A percentile compares a stretch with the other conserved stretches of the same genome.
phyloP scores from a whole-genome alignment of 257 asterid species.

The Jacaranda mimosifolia region DNA sequence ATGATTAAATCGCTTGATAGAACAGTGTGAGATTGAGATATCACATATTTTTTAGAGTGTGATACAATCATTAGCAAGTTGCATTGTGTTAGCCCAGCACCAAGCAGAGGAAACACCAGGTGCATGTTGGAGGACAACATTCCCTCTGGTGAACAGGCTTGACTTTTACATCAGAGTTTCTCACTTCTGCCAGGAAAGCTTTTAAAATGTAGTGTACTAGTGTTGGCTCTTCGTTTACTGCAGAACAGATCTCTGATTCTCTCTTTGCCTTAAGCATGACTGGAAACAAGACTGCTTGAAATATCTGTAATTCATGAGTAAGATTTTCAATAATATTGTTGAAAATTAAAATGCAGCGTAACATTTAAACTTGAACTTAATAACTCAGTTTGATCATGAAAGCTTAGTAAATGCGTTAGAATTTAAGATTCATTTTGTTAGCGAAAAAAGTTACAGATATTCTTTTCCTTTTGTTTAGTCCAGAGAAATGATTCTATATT shows the following conservation, averaged over 20 bases:
- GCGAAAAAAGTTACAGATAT: not conserved
- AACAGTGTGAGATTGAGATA: not conserved
- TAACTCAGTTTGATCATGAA: not conserved
- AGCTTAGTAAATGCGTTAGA: not conserved
- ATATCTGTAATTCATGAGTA: not conserved
- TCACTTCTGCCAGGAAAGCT: not conserved
- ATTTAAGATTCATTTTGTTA: not conserved
- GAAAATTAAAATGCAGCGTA: not conserved
- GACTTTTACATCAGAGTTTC: not conserved
- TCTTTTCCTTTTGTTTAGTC: not conserved
- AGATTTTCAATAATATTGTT: not conserved
- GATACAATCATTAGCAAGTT: not conserved
- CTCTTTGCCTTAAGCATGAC: constrained; percentile 13
- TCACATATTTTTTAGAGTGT: not conserved
- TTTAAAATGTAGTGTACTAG: not conserved
- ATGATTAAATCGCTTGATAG: not conserved
- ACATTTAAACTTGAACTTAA: not conserved
- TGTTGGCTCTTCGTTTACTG: not conserved
- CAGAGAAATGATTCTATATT: not conserved
- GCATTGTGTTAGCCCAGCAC: not conserved
- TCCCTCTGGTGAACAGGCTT: too few relatives aligned
- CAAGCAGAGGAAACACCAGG: not conserved
- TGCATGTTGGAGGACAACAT: too few relatives aligned
- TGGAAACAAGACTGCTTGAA: not conserved
- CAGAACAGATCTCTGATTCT: not conserved